Base-by-base conservation (phyloP, 2,329 filamentous ascomycete species). In the Calonectria crousiana region DNA sequence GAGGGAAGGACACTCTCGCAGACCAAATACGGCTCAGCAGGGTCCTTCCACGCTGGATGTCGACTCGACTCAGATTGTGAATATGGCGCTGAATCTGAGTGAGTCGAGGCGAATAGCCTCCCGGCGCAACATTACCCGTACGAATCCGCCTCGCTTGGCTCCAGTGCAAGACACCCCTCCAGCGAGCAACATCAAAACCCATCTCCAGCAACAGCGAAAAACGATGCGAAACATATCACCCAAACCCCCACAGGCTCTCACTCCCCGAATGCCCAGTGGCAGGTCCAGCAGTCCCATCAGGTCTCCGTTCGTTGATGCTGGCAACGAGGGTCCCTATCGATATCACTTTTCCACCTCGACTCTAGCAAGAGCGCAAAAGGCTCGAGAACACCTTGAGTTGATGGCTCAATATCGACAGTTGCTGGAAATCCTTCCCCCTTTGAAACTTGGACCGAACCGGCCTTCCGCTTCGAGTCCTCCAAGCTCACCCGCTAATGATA, bases 31-130 rank as follows among this genome's bases (percentile, higher is more conserved):
- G 62, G 30, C 74, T 2, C 81, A 78, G 32, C 74, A 75, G 20
- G 73, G 67, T 30, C 67, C 74, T 9, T 62, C 82, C 18, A 79
- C 84, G 6, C 82, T 94, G 26, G 92, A 95, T 79, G 89, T 94
- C 74, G 96, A 98, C 81, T 94, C 96, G 10, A 92, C 93, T 5
- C 95, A 98, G 84, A 97, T 98, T 76, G 95, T 98, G 52, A 95
- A 95, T 81, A 94, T 98, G 90, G 96, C 96, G 1, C 86, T 98
- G 78, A 97, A 93, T 77, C 85, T 98, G 65, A 98, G 94, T 86
- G 95, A 98, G 84, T 95, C 93, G 81, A 91, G 92, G 77, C 91
- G 92, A 81, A 89, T 89, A 85, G 94, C 88, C 75, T 91, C 86
- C 83, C 90, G 87, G 84, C 90, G 87, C 84, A 92, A 82, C 83